A percentile compares a stretch with the other conserved stretches of the same genome.
Conservation (phyloP, 768 basidiomycete species). For the Suillus subalutaceus region DNA sequence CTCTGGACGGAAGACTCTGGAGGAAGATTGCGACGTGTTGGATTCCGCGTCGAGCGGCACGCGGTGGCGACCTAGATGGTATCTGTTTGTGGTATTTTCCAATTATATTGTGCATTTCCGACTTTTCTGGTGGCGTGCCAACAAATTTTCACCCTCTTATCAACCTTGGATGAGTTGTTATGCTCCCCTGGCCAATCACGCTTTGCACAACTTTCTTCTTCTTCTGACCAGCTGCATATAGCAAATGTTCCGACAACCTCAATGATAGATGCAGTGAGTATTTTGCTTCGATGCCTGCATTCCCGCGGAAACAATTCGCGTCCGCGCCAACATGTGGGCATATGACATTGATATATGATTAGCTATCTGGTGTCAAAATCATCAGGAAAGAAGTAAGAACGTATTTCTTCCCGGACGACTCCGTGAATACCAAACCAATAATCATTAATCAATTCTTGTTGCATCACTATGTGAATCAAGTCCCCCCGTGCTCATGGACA, state of each 20-base stretch:
- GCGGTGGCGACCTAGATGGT: background rate
- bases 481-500: background rate
- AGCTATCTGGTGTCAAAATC: background rate
- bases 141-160: background rate
- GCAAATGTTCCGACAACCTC: background rate
- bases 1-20: too few species aligned
- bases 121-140: background rate
- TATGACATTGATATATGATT: background rate
- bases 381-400: background rate
- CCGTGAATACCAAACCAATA: background rate
- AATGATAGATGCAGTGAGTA: background rate
- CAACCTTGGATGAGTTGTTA: background rate
- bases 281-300: background rate
- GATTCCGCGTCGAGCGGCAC: background rate
- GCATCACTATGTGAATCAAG: background rate
- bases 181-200: background rate
- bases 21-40: background rate
- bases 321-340: too few species aligned
- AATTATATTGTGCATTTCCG: background rate
- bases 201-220: background rate
- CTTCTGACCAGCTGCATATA: background rate
- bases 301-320: background rate
- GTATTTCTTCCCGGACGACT: background rate
- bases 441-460: background rate
- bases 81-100: background rate